Base-by-base conservation (phyloP, 331 rosid genomes). In the Rosa hybrid region DNA sequence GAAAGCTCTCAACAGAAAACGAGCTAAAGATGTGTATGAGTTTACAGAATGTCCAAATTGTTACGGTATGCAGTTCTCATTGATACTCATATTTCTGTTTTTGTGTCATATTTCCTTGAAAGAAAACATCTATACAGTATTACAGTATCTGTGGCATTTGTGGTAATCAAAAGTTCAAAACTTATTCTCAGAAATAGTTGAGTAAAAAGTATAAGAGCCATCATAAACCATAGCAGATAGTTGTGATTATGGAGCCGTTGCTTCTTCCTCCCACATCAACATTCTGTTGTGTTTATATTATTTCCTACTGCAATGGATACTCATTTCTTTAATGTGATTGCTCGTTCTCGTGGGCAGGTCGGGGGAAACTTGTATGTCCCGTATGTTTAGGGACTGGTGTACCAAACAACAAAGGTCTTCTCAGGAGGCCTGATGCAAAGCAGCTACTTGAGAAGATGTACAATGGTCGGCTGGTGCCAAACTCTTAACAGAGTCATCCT, bases 11-110 rank as follows among this genome's bases (percentile, higher is more conserved):
- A 95, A 95, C 76, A 89, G 99, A 88, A 95, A 95, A 87, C 91
- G 99, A 11, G 99, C 98, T 8, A 91, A 92, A 84, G 99, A 95
- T 74, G 98, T 95, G 38, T 95, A 95, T 41, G 98, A 90, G 86
- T 95, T 95, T 65, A 93, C 99, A 4, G 99, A 95, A 76, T 95
- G 99, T 87, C 99, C 99, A 59, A 95, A 95, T 82, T 95, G 99
- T 88, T 95, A 95, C 8, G 99, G 99, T 95, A 95, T 81, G 56
- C 45, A 65, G 72, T 80, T 79, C 6, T 54, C 53, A 9, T 3
- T 39, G 42, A 38, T 49, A 23, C 25, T 67, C 42, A 78, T 74
- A 34, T 2, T 42, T 23, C 71, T 27, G 71, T 42, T 56, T 20
- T 8, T 56, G 27, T 20, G 9, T 10, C 51, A 53, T 1, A 14